Evolutionary conservation across 352 stramenopile genomes (phyloP).

Genomic region (Pythium biforme): DNA sequence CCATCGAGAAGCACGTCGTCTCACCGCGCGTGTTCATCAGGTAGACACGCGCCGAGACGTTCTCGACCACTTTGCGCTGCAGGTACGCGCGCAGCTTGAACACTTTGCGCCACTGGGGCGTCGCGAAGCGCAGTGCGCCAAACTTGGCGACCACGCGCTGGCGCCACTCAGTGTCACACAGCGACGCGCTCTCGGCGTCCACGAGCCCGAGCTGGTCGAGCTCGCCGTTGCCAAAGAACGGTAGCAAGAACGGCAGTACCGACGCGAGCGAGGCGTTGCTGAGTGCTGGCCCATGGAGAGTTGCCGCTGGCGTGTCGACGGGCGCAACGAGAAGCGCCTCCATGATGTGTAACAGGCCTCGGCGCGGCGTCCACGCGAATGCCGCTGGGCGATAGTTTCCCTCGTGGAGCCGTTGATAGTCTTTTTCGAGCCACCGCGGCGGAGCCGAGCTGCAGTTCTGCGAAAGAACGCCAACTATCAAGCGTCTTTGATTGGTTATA

Average conservation of each 20-base stretch:
- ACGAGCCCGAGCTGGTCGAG: slow-evolving; percentile 48
- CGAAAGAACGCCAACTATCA: slow-evolving; percentile 10
- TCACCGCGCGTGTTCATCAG: slow-evolving; percentile 80
- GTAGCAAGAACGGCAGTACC: slow-evolving; percentile 52
- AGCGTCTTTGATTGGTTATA: slow-evolving; percentile 6
- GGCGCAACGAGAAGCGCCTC: background rate
- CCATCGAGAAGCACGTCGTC: slow-evolving; percentile 63
- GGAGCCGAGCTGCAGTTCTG: background rate
- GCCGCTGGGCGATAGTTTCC: too few species aligned
- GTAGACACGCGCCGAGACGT: slow-evolving; percentile 71
- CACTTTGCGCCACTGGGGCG: slow-evolving; percentile 56
- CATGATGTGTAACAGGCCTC: too few species aligned
- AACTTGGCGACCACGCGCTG: slow-evolving; percentile 52
- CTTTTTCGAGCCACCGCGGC: slow-evolving; percentile 7
- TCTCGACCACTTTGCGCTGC: slow-evolving; percentile 51
- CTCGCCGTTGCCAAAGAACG: slow-evolving; percentile 43
- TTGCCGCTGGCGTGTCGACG: background rate
- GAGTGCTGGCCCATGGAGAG: background rate
- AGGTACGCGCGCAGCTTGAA: slow-evolving; percentile 70
- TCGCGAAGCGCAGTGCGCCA: slow-evolving; percentile 50
- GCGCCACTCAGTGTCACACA: slow-evolving; percentile 67
- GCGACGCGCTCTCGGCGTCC: slow-evolving; percentile 35
- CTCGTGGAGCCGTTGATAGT: slow-evolving; percentile 5
- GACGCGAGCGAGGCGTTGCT: slow-evolving; percentile 1
- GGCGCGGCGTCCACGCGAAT: too few species aligned